Conservation (phyloP, 192 early-diverging fungal genomes). For the Backusella morwellensis region DNA sequence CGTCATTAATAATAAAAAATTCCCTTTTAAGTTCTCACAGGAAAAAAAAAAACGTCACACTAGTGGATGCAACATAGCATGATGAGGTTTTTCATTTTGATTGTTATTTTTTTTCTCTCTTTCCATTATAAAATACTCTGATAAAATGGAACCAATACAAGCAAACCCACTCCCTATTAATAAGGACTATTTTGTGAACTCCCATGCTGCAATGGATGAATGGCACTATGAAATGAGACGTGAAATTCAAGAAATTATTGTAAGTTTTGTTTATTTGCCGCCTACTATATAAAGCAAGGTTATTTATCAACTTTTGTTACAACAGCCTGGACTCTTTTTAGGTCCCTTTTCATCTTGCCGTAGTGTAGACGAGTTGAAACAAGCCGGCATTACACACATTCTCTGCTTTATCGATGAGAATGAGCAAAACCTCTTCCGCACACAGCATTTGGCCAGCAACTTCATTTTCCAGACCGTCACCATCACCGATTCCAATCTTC, state of each 20-base stretch:
- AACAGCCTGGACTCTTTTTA: slow-evolving; percentile 60
- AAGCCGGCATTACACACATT: slow-evolving; percentile 69
- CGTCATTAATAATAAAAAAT: not conserved
- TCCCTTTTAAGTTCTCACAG: not conserved
- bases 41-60: not conserved
- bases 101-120: slow-evolving; percentile 5
- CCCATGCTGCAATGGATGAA: slow-evolving; percentile 26
- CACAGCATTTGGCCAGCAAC: slow-evolving; percentile 32
- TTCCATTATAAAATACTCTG: not conserved
- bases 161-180: not conserved
- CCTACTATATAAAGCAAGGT: not conserved
- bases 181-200: slow-evolving; percentile 8
- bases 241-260: slow-evolving; percentile 78
- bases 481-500: slow-evolving; percentile 75
- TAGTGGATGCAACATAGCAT: not conserved
- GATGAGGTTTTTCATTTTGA: not conserved
- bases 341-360: slow-evolving; percentile 77
- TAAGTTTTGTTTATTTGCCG: slow-evolving; percentile 8
- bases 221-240: slow-evolving; percentile 78
- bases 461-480: slow-evolving; percentile 67
- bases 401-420: slow-evolving; percentile 69
- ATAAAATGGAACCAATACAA: not conserved
- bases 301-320: not conserved
- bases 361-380: slow-evolving; percentile 53
- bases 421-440: slow-evolving; percentile 16